Percentiles rank a stretch among this genome's conserved stretches.
Evolutionary conservation across 805 yeast species (phyloP).

Genomic region (Starmerella gropengiesseri): DNA sequence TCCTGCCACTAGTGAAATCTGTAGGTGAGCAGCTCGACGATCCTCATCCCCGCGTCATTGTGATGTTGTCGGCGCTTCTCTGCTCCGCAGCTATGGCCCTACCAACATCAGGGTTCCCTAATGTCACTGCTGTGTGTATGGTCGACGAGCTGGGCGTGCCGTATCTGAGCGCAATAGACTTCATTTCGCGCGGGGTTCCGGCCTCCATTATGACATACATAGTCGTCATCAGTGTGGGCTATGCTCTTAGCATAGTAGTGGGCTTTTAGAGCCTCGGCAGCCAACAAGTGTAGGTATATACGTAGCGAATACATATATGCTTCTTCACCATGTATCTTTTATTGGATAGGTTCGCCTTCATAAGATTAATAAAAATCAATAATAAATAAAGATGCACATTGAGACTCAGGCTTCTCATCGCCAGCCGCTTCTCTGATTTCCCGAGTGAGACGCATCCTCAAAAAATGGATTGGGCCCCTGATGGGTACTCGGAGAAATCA

Average conservation of each 20-base stretch:
- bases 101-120: constrained; percentile 96
- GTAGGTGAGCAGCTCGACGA: constrained; percentile 52
- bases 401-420: too few relatives aligned
- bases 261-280: constrained; percentile 33
- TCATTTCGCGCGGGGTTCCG: constrained; percentile 86
- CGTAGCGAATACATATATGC: too few relatives aligned
- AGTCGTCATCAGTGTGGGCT: constrained; percentile 71
- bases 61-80: constrained; percentile 51
- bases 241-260: constrained; percentile 50
- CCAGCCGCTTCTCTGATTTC: too few relatives aligned
- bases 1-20: constrained; percentile 81
- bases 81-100: constrained; percentile 96
- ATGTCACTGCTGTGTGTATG: constrained; percentile 92
- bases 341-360: too few relatives aligned
- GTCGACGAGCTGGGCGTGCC: constrained; percentile 87
- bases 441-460: background rate
- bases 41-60: constrained; percentile 77
- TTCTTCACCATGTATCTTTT: too few relatives aligned
- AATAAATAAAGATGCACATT: background rate
- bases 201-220: constrained; percentile 65
- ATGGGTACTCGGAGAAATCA: constrained; percentile 21
- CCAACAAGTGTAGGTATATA: background rate
- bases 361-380: too few relatives aligned
- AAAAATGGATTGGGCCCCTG: background rate
- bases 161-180: constrained; percentile 74